Evolutionary conservation across 1,284 basidiomycete genomes (phyloP).

Genomic region (Cryptococcus floricola): DNA sequence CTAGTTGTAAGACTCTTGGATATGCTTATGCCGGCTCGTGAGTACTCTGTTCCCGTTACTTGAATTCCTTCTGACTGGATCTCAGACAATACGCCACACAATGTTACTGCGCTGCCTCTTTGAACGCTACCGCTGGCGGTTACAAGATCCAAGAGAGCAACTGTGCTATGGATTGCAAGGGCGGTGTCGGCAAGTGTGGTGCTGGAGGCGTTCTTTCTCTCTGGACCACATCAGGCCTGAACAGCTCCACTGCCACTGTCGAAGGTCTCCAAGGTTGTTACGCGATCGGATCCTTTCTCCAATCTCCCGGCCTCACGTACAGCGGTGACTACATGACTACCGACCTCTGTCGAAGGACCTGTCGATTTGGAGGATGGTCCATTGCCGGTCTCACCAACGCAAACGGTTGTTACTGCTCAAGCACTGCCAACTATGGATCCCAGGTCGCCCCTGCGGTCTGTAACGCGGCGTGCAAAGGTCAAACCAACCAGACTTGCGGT

Average conservation of each 20-base stretch:
- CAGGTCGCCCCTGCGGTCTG: constrained; percentile 1
- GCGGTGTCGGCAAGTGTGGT: constrained; percentile 20
- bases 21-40: constrained; percentile 19
- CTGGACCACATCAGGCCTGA: neutral
- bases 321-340: constrained; percentile 6
- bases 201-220: constrained; percentile 10
- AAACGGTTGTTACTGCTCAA: constrained; percentile 25
- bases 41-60: neutral
- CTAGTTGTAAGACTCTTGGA: constrained; percentile 14
- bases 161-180: constrained; percentile 23
- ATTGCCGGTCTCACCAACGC: constrained; percentile 23
- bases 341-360: constrained; percentile 13
- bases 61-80: neutral
- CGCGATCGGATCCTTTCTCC: constrained; percentile 10
- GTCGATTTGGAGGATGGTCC: constrained; percentile 9
- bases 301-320: neutral
- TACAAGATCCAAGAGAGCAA: constrained; percentile 7
- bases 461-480: constrained; percentile 7
- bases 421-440: constrained; percentile 16
- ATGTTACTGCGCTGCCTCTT: constrained; percentile 18
- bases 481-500: constrained; percentile 18
- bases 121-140: constrained; percentile 8
- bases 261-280: constrained; percentile 27
- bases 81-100: constrained; percentile 18
- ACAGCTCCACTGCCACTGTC: constrained; percentile 1